Conservation (phyloP, 2,329 filamentous ascomycete species). For the Calonectria naviculata region DNA sequence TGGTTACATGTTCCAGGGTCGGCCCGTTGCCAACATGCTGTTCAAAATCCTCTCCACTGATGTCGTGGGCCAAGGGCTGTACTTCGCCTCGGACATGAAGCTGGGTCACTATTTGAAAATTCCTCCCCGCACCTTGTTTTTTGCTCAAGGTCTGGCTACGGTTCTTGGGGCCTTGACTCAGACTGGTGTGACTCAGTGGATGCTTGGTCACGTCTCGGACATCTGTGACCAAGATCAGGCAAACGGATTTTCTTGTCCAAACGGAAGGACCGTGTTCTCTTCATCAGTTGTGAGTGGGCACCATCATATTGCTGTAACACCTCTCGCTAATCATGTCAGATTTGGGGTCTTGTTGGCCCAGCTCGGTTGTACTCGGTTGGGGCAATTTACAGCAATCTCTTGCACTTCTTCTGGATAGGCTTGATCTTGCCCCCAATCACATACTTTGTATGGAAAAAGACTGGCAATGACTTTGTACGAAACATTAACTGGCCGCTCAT, state of each 20-base stretch:
- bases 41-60: slow-evolving; percentile 51
- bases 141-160: slow-evolving; percentile 8
- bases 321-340: background rate
- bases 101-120: slow-evolving; percentile 19
- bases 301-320: background rate
- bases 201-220: slow-evolving; percentile 8
- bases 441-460: slow-evolving; percentile 13
- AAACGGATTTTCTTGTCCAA: slow-evolving; percentile 19
- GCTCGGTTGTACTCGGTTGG: slow-evolving; percentile 15
- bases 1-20: slow-evolving; percentile 61
- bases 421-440: slow-evolving; percentile 15
- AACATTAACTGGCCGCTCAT: slow-evolving; percentile 19
- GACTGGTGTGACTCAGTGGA: slow-evolving; percentile 13
- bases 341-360: slow-evolving; percentile 18
- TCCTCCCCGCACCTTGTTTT: slow-evolving; percentile 10
- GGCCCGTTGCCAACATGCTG: slow-evolving; percentile 60
- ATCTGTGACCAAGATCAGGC: slow-evolving; percentile 10
- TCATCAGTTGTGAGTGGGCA: slow-evolving; percentile 2
- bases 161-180: slow-evolving; percentile 12
- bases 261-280: slow-evolving; percentile 12
- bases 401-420: slow-evolving; percentile 19
- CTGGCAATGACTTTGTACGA: slow-evolving; percentile 6
- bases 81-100: slow-evolving; percentile 15
- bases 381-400: slow-evolving; percentile 1
- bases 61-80: slow-evolving; percentile 10